Evolutionary conservation across 1,139 yeast genomes (phyloP), one percentile per base, ranked within the genome.

Genomic region (Hanseniaspora sp.): DNA sequence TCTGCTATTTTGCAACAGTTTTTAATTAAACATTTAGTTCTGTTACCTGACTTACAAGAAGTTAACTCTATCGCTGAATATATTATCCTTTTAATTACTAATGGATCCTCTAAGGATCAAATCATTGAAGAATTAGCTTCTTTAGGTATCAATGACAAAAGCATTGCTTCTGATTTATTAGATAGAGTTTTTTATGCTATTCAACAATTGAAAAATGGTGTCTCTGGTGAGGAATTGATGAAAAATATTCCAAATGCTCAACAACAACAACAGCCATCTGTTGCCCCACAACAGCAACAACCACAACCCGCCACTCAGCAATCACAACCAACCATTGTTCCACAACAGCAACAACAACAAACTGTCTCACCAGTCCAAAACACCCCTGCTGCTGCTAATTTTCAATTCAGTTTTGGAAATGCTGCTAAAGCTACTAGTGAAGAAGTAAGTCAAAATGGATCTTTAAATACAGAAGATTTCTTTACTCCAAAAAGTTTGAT

Each of bases 21-120:
- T 29, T 30, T 51, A 33, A 35, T 51, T 17, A 51, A 51, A 40
- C 54, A 48, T 18, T 38, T 54, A 33, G 46, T 40, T 40, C 29
- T 54, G 18, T 18, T 70, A 4, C 67, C 67, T 9, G 71, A 71
- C 54, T 67, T 74, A 57, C 95, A 84, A 58, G 95, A 86, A 64
- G 80, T 86, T 35, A 79, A 74, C 47, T 87, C 83, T 64, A 83
- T 85, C 43, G 86, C 95, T 15, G 95, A 87, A 64, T 87, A 80
- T 64, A 80, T 87, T 57, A 76, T 82, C 28, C 76, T 85, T 56
- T 73, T 86, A 70, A 80, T 86, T 56, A 80, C 83, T 31, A 85
- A 85, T 62, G 80, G 82, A 60, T 82, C 85, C 64, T 70, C 80
- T 6, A 76, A 82, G 11, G 74, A 72, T 9, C 86, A 83, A 58